Percentiles rank a stretch among this genome's conserved stretches.
Evolutionary conservation across 1,139 yeast species (phyloP).

Genomic region (Scheffersomyces parashehatae): DNA sequence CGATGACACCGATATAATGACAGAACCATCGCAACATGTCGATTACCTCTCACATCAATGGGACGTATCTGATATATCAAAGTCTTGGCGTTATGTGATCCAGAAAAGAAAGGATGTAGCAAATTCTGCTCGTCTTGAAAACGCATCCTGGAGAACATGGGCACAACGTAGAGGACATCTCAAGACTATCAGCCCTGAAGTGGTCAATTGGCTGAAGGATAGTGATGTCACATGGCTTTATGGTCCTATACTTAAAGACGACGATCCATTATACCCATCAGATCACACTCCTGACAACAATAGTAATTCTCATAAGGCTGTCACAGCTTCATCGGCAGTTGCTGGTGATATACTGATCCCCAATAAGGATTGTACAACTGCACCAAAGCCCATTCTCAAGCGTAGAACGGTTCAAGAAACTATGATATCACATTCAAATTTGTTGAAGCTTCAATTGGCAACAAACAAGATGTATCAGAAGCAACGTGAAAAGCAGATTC

Average conservation of each 20-base stretch:
- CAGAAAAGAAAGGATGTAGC: constrained; percentile 76
- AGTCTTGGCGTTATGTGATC: constrained; percentile 93
- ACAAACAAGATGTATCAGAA: constrained; percentile 35
- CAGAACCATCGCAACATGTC: constrained; percentile 86
- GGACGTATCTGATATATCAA: constrained; percentile 91
- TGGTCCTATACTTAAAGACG: constrained; percentile 68
- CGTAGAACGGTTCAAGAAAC: constrained; percentile 78
- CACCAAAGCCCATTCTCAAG: constrained; percentile 77
- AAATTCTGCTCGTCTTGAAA: constrained; percentile 66
- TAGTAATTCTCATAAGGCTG: constrained; percentile 12
- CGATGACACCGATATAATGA: constrained; percentile 81
- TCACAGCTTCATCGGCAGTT: constrained; percentile 42
- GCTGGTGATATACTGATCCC: constrained; percentile 49
- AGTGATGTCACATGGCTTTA: constrained; percentile 82
- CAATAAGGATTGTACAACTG: constrained; percentile 21
- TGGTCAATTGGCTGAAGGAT: constrained; percentile 78
- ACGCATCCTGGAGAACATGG: constrained; percentile 88
- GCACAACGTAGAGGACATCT: constrained; percentile 70
- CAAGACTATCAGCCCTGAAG: constrained; percentile 70
- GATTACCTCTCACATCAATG: constrained; percentile 94
- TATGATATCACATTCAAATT: constrained; percentile 60
- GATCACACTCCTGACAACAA: constrained; percentile 13
- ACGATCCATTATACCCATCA: constrained; percentile 22
- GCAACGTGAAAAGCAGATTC: constrained; percentile 25
- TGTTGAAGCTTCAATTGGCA: constrained; percentile 48